These are phyloP conservation scores for Chrysanthemum lavandulifolium DNA, from an alignment of 129 eudicot genomes.

Conservation along the genomic window DNA sequence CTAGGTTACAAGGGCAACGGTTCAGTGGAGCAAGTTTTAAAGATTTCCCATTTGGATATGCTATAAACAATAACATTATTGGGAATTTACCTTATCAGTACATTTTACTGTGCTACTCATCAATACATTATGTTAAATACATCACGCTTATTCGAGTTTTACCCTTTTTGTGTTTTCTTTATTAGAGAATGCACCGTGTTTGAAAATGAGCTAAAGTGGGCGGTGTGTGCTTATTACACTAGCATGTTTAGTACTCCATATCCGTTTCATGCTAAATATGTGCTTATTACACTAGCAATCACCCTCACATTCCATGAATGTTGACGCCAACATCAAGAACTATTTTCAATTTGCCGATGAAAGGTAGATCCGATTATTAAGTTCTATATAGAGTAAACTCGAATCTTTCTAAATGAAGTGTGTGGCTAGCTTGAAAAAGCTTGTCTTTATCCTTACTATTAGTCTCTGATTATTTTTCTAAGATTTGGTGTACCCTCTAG, in stretches of 20 bases:
- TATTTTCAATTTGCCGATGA: not conserved
- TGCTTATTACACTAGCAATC: not conserved
- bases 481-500: too few species aligned
- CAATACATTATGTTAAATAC: too few species aligned
- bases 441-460: too few species aligned
- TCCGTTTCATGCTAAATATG: too few species aligned
- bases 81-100: slow-evolving; percentile 75
- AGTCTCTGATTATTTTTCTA: too few species aligned
- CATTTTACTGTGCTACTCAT: not conserved
- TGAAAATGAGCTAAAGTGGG: slow-evolving; percentile 94
- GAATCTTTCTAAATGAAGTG: too few species aligned
- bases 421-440: too few species aligned
- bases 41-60: slow-evolving; percentile 92
- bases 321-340: not conserved
- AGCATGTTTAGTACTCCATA: too few species aligned
- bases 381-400: too few species aligned
- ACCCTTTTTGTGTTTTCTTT: not conserved
- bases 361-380: too few species aligned
- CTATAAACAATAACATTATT: slow-evolving; percentile 63
- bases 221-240: too few species aligned
- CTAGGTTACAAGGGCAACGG: slow-evolving; percentile 47
- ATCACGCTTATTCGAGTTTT: too few species aligned
- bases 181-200: slow-evolving; percentile 85
- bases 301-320: not conserved
- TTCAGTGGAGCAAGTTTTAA: slow-evolving; percentile 52